Evolutionary conservation across 2,329 filamentous ascomycete genomes (phyloP).

Genomic region (Botrytis pseudocinerea): DNA sequence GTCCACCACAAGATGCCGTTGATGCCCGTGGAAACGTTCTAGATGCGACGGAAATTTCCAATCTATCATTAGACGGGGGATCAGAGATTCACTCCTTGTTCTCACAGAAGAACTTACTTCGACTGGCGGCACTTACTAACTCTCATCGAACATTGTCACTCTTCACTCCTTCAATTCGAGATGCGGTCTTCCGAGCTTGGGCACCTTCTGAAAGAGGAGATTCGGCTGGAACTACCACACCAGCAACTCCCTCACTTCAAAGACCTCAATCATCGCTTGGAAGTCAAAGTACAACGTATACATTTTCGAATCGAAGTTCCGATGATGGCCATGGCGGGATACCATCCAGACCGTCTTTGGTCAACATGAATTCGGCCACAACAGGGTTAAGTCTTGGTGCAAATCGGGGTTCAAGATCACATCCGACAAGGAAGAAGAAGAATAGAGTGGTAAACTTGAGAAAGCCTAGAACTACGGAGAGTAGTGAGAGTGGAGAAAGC

Average conservation of each 20-base stretch:
- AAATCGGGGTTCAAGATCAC: conserved; percentile 53
- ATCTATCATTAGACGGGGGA: conserved; percentile 75
- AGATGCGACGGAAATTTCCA: conserved; percentile 72
- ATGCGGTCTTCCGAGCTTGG: conserved; percentile 92
- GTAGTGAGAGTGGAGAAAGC: conserved; percentile 43
- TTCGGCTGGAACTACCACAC: conserved; percentile 38
- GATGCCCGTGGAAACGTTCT: conserved; percentile 77
- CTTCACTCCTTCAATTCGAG: conserved; percentile 85
- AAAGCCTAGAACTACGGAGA: conserved; percentile 52
- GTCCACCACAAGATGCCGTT: conserved; percentile 77
- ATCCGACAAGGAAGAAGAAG: conserved; percentile 74
- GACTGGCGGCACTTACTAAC: conserved; percentile 78
- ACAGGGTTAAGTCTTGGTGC: conserved; percentile 65
- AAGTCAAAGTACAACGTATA: conserved; percentile 62
- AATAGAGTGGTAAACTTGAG: conserved; percentile 79
- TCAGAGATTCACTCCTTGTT: conserved; percentile 86
- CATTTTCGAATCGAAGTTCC: conserved; percentile 69
- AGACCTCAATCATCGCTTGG: conserved; percentile 64
- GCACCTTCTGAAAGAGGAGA: conserved; percentile 62
- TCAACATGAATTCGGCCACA: conserved; percentile 60
- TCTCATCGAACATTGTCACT: conserved; percentile 89
- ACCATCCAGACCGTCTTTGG: conserved; percentile 67
- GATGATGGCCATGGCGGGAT: conserved; percentile 54
- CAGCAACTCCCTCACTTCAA: conserved; percentile 52
- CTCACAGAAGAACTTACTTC: conserved; percentile 89